phyloP scores from a whole-genome alignment of 352 stramenopile genomes.

The Pseudoperonospora humuli region DNA sequence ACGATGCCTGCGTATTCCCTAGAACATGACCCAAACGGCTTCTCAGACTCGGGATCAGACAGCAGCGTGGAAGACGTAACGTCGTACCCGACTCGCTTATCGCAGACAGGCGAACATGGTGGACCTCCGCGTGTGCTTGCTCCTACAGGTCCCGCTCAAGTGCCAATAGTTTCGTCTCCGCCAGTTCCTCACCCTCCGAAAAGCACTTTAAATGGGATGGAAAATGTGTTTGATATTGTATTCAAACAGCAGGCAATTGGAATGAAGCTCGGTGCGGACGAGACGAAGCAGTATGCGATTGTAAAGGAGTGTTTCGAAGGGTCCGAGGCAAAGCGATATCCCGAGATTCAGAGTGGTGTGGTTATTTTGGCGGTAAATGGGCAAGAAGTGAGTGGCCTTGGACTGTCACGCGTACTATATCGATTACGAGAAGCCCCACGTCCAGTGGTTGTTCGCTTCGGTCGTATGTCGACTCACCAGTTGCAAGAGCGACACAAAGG shows the following conservation, averaged over 20 bases:
- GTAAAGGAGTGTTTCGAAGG: constrained; percentile 80
- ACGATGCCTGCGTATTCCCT: constrained; percentile 15
- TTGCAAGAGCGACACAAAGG: constrained; percentile 28
- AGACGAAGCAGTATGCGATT: constrained; percentile 61
- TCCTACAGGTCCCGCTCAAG: constrained; percentile 17
- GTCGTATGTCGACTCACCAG: constrained; percentile 39
- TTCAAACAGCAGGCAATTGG: constrained; percentile 82
- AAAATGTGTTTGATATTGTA: constrained; percentile 79
- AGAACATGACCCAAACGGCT: constrained; percentile 26
- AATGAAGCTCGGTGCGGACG: constrained; percentile 71
- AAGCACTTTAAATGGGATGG: constrained; percentile 47
- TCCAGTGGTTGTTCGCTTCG: constrained; percentile 77
- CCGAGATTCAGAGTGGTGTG: constrained; percentile 75
- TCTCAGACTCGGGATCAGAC: constrained; percentile 51
- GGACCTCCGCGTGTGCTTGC: constrained; percentile 10
- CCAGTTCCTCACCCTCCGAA: constrained; percentile 22
- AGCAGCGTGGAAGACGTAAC: constrained; percentile 33
- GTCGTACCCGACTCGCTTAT: constrained; percentile 16
- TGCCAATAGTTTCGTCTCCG: constrained; percentile 19
- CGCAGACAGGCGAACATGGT: constrained; percentile 15
- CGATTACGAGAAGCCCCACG: constrained; percentile 68
- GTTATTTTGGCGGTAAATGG: constrained; percentile 78
- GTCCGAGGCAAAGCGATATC: constrained; percentile 61
- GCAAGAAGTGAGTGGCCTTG: constrained; percentile 61
- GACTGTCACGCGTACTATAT: constrained; percentile 67